phyloP scores from a whole-genome alignment of 2,329 filamentous ascomycete species.

The Paraphoma chrysanthemicola region DNA sequence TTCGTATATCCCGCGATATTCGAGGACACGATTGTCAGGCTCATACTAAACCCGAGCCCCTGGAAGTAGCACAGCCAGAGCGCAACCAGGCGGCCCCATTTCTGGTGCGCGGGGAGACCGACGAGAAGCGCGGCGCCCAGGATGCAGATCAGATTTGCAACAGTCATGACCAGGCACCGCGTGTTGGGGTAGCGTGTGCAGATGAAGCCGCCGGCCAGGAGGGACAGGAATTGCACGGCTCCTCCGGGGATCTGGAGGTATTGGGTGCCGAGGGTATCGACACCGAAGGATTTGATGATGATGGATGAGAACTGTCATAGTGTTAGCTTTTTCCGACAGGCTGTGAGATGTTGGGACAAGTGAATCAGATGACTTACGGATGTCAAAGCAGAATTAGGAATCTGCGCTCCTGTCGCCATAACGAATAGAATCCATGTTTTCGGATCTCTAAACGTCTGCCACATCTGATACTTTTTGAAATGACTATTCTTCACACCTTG shows the following conservation, averaged over 20 bases:
- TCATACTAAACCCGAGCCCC: conserved; percentile 37
- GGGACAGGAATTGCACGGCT: conserved; percentile 48
- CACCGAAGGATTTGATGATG: conserved; percentile 70
- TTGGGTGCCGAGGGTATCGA: conserved; percentile 87
- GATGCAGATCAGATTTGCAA: conserved; percentile 20
- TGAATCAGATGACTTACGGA: too few species aligned
- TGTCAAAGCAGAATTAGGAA: conserved; percentile 64
- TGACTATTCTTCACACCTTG: conserved; percentile 60
- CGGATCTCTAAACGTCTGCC: conserved; percentile 55
- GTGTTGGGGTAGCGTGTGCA: conserved; percentile 21
- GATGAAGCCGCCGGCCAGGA: conserved; percentile 31
- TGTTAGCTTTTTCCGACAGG: too few species aligned
- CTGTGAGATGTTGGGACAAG: too few species aligned
- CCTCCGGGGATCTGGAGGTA: conserved; percentile 68
- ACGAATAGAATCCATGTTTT: conserved; percentile 46
- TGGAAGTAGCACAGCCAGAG: conserved; percentile 52
- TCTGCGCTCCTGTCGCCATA: conserved; percentile 58
- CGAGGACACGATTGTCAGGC: conserved; percentile 47
- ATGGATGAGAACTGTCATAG: conserved; percentile 38
- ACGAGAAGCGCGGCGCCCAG: conserved; percentile 16
- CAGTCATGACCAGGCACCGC: conserved; percentile 29
- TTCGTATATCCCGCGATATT: conserved; percentile 51
- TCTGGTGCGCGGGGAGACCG: conserved; percentile 11
- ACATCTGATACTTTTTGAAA: conserved; percentile 54
- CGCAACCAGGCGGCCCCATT: conserved; percentile 40